Percentiles rank a stretch among this genome's conserved stretches.
These are phyloP conservation scores for Suillus subaureus DNA, from an alignment of 768 basidiomycete species.

Conservation along the genomic window DNA sequence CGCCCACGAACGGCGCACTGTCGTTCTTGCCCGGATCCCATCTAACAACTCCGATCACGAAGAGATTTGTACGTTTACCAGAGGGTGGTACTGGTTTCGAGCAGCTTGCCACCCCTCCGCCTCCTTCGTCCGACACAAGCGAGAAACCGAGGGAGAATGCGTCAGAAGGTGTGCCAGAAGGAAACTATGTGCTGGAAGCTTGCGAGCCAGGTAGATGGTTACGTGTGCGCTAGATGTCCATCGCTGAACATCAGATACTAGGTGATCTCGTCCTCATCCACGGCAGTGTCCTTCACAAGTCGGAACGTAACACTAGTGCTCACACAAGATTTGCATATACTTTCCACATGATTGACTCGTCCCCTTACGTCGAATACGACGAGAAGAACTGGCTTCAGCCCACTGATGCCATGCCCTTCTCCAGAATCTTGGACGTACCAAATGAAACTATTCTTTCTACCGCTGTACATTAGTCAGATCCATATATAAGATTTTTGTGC, in stretches of 20 bases:
- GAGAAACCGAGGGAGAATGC: slow-evolving; percentile 1
- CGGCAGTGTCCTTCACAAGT: slow-evolving; percentile 90
- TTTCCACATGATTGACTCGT: slow-evolving; percentile 90
- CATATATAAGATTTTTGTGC: background rate
- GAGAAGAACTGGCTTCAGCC: slow-evolving; percentile 97
- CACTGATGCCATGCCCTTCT: slow-evolving; percentile 80
- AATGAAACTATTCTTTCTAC: slow-evolving; percentile 10
- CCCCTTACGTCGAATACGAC: slow-evolving; percentile 73
- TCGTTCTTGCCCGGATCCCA: slow-evolving; percentile 94
- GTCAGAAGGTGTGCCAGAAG: slow-evolving; percentile 25
- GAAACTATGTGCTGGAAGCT: slow-evolving; percentile 64
- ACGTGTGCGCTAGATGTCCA: background rate
- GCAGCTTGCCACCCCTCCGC: slow-evolving; percentile 43
- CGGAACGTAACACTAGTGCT: slow-evolving; percentile 79
- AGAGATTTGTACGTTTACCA: slow-evolving; percentile 82
- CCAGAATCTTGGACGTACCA: slow-evolving; percentile 48
- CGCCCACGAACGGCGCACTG: slow-evolving; percentile 78
- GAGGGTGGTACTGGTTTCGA: slow-evolving; percentile 87
- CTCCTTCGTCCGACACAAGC: slow-evolving; percentile 5
- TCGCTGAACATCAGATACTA: background rate
- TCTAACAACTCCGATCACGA: slow-evolving; percentile 66
- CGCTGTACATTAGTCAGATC: slow-evolving; percentile 1
- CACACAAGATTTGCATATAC: slow-evolving; percentile 92
- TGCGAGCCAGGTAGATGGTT: slow-evolving; percentile 66
- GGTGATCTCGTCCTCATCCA: slow-evolving; percentile 95